Evolutionary conservation across 169 alveolate species (phyloP).

Genomic region (Cryptosporidium xiaoi): DNA sequence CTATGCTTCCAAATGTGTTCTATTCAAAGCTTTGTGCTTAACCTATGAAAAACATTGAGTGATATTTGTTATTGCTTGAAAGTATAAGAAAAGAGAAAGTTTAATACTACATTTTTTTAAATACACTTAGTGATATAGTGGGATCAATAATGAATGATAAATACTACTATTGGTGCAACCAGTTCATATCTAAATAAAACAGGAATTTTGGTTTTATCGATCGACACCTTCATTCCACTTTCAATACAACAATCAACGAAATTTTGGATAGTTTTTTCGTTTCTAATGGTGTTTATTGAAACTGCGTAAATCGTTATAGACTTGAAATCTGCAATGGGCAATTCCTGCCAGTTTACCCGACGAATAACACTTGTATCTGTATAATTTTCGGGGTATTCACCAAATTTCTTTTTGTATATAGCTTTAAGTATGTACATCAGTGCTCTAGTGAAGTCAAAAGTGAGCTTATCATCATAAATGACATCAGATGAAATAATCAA

Average conservation of each 20-base stretch:
- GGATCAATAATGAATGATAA: conserved; percentile 32
- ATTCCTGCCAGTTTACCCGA: conserved; percentile 21
- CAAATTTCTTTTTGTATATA: conserved; percentile 14
- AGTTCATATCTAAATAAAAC: conserved; percentile 18
- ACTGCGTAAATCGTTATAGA: conserved; percentile 6
- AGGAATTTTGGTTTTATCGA: conserved; percentile 16
- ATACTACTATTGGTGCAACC: neutral
- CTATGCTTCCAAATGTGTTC: too few relatives aligned
- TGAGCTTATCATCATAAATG: conserved; percentile 47
- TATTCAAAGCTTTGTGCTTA: too few relatives aligned
- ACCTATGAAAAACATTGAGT: too few relatives aligned
- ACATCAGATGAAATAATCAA: conserved; percentile 64
- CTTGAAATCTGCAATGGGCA: conserved; percentile 19
- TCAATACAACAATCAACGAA: conserved; percentile 55
- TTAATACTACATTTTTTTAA: too few relatives aligned
- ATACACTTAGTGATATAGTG: neutral
- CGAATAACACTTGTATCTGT: neutral
- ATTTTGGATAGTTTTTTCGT: conserved; percentile 35
- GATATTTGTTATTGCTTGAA: too few relatives aligned
- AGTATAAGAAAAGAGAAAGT: too few relatives aligned
- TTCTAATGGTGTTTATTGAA: conserved; percentile 39
- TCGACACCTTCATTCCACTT: conserved; percentile 23
- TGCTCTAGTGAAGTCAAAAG: conserved; percentile 22
- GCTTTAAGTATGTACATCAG: neutral
- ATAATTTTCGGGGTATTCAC: neutral